Evolutionary conservation across 768 basidiomycete genomes (phyloP).

Genomic region (Termitomyces heimii): DNA sequence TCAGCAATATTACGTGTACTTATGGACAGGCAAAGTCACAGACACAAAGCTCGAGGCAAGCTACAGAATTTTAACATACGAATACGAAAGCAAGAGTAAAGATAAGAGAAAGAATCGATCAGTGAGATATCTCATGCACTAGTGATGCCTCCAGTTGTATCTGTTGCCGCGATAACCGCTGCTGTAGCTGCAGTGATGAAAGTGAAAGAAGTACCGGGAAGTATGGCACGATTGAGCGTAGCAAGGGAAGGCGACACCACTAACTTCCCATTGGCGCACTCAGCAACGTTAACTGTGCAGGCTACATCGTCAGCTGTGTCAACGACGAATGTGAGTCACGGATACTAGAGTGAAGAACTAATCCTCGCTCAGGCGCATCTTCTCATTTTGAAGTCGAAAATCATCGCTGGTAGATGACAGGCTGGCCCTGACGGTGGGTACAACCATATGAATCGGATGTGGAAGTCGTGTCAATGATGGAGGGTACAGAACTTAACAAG

Average conservation of each 20-base stretch:
- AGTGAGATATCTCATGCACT: slow-evolving; percentile 17
- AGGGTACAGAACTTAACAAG: neutral
- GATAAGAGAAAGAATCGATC: neutral
- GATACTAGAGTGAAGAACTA: slow-evolving; percentile 5
- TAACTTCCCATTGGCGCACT: slow-evolving; percentile 47
- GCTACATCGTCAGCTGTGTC: slow-evolving; percentile 35
- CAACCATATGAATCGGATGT: neutral
- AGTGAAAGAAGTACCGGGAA: slow-evolving; percentile 46
- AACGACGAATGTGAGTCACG: slow-evolving; percentile 2
- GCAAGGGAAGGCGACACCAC: slow-evolving; percentile 34
- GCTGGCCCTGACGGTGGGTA: neutral
- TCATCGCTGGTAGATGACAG: slow-evolving; percentile 14
- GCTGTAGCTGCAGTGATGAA: slow-evolving; percentile 39
- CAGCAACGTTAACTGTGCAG: slow-evolving; percentile 53
- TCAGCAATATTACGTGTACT: no score
- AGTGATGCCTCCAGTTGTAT: slow-evolving; percentile 36
- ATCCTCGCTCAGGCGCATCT: no score
- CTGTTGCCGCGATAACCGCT: slow-evolving; percentile 36
- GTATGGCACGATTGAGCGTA: no score
- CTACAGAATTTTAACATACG: no score
- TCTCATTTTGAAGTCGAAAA: slow-evolving; percentile 37
- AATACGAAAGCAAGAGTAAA: slow-evolving; percentile 9
- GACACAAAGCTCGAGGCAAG: no score
- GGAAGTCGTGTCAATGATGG: slow-evolving; percentile 10
- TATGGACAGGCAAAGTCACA: no score